These are phyloP conservation scores for Alternaria infectoria DNA, from an alignment of 2,329 filamentous ascomycete genomes.

Conservation along the genomic window DNA sequence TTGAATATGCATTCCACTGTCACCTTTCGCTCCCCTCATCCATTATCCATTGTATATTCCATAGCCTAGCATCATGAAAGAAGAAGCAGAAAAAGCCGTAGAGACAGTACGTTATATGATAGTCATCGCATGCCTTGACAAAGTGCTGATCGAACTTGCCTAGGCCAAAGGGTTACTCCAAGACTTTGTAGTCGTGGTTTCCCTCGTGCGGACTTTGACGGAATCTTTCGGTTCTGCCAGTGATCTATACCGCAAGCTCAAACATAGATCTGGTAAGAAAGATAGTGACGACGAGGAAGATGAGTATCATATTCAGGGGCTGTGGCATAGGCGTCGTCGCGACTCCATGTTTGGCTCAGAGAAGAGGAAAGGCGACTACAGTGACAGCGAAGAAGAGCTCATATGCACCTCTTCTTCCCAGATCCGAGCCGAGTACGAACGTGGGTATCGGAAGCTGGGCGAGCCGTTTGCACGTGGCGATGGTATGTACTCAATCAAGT, in stretches of 20 bases:
- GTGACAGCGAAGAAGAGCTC: slow-evolving; percentile 38
- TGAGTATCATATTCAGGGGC: background rate
- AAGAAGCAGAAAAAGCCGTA: slow-evolving; percentile 22
- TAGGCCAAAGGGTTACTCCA: slow-evolving; percentile 35
- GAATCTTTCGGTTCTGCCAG: slow-evolving; percentile 40
- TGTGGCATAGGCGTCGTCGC: slow-evolving; percentile 13
- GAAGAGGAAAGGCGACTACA: slow-evolving; percentile 20
- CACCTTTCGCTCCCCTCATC: background rate
- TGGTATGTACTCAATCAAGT: slow-evolving; percentile 20
- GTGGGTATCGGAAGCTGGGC: slow-evolving; percentile 36
- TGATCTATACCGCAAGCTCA: slow-evolving; percentile 40
- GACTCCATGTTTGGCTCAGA: slow-evolving; percentile 25
- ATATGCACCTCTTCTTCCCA: slow-evolving; percentile 31
- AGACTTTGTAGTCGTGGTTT: slow-evolving; percentile 36
- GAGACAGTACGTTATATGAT: slow-evolving; percentile 12
- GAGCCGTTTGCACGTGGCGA: slow-evolving; percentile 42
- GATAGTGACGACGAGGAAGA: slow-evolving; percentile 22
- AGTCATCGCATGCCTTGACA: background rate
- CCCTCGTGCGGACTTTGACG: slow-evolving; percentile 37
- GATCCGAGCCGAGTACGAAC: slow-evolving; percentile 37
- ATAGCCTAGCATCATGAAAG: slow-evolving; percentile 17
- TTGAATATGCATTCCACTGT: background rate
- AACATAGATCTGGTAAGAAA: slow-evolving; percentile 22
- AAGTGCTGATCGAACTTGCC: slow-evolving; percentile 6
- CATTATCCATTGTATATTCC: background rate